These are phyloP conservation scores for Coemansia sp. DNA, from an alignment of 192 early-diverging fungal species.

Conservation along the genomic window DNA sequence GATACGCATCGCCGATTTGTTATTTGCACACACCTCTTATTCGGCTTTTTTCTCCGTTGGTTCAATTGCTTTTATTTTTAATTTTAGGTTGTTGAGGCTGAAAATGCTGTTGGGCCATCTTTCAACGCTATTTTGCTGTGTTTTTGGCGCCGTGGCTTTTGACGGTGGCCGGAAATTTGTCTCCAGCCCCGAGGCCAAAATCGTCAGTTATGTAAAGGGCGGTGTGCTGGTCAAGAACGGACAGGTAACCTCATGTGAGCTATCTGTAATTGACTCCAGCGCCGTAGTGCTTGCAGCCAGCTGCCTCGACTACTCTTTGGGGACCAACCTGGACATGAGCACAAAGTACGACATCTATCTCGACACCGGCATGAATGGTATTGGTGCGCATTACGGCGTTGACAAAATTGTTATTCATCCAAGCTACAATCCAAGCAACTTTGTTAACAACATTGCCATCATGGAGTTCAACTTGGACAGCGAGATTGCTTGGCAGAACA, in stretches of 20 bases:
- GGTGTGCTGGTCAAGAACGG: constrained; percentile 23
- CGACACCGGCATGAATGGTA: too few relatives aligned
- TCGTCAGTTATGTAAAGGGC: neutral
- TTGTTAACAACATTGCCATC: constrained; percentile 5
- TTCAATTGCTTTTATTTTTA: too few relatives aligned
- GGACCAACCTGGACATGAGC: neutral
- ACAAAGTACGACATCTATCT: too few relatives aligned
- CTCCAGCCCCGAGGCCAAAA: neutral
- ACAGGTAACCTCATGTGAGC: constrained; percentile 16
- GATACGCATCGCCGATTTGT: too few relatives aligned
- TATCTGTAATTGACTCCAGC: constrained; percentile 13
- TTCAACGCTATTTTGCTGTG: too few relatives aligned
- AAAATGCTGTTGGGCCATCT: too few relatives aligned
- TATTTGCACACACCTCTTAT: too few relatives aligned
- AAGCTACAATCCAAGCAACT: neutral
- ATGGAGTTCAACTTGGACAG: neutral
- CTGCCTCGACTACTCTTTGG: constrained; percentile 11
- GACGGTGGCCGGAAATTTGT: too few relatives aligned
- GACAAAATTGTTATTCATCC: constrained; percentile 7
- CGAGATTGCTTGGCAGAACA: neutral
- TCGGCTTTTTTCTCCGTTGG: too few relatives aligned
- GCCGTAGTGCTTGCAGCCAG: constrained; percentile 15
- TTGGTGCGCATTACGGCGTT: too few relatives aligned
- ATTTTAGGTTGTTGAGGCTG: too few relatives aligned
- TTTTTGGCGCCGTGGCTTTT: too few relatives aligned